These are phyloP conservation scores for Aeschynomene evenia DNA, from an alignment of 306 rosid genomes.

Conservation along the genomic window DNA sequence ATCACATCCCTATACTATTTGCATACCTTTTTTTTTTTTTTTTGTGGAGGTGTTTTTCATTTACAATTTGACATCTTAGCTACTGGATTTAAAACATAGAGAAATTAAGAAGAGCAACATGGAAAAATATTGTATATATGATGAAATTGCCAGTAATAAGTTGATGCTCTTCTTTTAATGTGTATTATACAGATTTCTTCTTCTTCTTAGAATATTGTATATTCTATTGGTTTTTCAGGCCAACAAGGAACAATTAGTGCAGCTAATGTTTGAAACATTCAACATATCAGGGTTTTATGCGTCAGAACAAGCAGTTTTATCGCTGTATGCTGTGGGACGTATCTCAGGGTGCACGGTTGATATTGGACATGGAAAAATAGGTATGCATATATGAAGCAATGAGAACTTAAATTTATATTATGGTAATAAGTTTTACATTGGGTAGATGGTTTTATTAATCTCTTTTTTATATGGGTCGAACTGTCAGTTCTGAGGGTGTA, in stretches of 20 bases:
- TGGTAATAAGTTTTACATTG: neutral
- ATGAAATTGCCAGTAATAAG: conserved; percentile 4
- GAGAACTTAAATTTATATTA: neutral
- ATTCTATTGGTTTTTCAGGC: conserved; percentile 47
- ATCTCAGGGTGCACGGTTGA: conserved; percentile 96
- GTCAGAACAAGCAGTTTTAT: conserved; percentile 89
- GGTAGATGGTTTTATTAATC: neutral
- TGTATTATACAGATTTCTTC: neutral
- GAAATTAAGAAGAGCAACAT: neutral
- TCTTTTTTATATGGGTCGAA: neutral
- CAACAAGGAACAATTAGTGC: conserved; percentile 90
- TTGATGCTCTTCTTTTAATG: neutral
- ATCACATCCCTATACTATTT: neutral
- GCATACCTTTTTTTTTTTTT: neutral
- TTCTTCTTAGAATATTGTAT: neutral
- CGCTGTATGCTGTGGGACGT: conserved; percentile 93
- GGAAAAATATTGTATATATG: no score
- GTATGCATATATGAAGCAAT: conserved; percentile 38
- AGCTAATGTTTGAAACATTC: conserved; percentile 90
- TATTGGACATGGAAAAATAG: conserved; percentile 96
- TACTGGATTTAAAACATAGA: neutral
- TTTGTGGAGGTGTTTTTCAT: neutral
- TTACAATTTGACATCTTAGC: neutral
- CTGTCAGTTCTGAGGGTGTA: neutral
- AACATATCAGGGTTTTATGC: conserved; percentile 98